Evolutionary conservation across 2,329 filamentous ascomycete species (phyloP).

Genomic region (Claviceps quebecensis): DNA sequence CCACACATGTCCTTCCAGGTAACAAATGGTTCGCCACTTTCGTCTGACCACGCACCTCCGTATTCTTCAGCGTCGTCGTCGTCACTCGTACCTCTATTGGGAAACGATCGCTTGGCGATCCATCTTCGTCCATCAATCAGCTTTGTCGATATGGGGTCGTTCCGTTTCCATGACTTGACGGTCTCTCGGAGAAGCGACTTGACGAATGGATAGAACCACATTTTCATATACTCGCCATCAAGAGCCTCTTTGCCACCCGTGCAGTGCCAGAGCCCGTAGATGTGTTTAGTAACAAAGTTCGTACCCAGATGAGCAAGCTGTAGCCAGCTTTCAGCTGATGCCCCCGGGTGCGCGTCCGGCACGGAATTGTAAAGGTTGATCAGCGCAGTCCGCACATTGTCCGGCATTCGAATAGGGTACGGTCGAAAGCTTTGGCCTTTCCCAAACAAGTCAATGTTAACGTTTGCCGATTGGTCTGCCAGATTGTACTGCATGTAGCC

Average conservation of each 20-base stretch:
- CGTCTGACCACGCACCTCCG: conserved; percentile 14
- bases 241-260: conserved; percentile 23
- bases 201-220: conserved; percentile 26
- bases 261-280: conserved; percentile 24
- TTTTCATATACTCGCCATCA: conserved; percentile 17
- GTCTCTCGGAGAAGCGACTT: conserved; percentile 17
- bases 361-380: conserved; percentile 18
- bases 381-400: conserved; percentile 15
- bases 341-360: conserved; percentile 13
- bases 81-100: not conserved
- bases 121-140: conserved; percentile 20
- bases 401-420: conserved; percentile 19
- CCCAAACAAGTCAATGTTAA: conserved; percentile 13
- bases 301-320: conserved; percentile 19
- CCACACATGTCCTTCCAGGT: conserved; percentile 16
- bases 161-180: conserved; percentile 12
- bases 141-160: conserved; percentile 12
- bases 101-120: conserved; percentile 11
- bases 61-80: conserved; percentile 5
- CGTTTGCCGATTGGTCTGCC: conserved; percentile 11
- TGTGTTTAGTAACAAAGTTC: conserved; percentile 23
- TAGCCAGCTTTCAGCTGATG: conserved; percentile 18
- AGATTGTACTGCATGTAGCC: conserved; percentile 19
- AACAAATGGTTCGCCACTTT: conserved; percentile 12
- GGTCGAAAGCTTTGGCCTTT: conserved; percentile 15